Conservation (phyloP, 176 grass and related monocot genomes). For the Elymus sibiricus region DNA sequence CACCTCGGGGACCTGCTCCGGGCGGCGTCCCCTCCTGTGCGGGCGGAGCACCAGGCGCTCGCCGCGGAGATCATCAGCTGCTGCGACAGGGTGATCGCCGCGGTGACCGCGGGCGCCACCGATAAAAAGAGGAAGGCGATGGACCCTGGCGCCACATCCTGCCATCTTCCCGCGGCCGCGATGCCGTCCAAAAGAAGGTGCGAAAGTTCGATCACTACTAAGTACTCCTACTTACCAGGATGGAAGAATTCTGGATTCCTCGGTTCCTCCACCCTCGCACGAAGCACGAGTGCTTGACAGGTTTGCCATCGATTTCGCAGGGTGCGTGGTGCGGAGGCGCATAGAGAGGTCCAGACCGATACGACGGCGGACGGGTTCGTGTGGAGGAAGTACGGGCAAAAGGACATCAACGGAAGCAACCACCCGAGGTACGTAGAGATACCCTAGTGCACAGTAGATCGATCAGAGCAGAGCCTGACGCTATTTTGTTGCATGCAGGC, state of each 20-base stretch:
- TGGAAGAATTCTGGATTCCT: not conserved
- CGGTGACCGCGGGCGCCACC: not conserved
- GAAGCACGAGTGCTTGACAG: not conserved
- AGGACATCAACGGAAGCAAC: conserved; percentile 42
- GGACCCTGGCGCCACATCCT: not conserved
- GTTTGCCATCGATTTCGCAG: not conserved
- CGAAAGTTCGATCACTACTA: not conserved
- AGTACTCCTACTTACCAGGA: no score
- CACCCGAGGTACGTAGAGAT: conserved; percentile 34
- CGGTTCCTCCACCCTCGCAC: not conserved
- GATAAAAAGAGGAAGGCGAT: conserved; percentile 28
- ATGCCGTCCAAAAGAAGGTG: conserved; percentile 19
- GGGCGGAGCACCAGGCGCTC: conserved; percentile 25
- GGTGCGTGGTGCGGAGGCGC: conserved; percentile 15
- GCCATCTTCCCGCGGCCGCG: not conserved
- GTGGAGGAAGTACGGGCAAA: conserved; percentile 83
- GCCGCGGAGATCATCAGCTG: conserved; percentile 42
- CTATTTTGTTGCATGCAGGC: conserved; percentile 11
- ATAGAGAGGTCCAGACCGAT: not conserved
- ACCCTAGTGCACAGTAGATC: not conserved
- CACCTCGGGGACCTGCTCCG: conserved; percentile 42
- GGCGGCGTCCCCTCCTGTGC: not conserved
- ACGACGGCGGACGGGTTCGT: conserved; percentile 46
- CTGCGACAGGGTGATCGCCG: conserved; percentile 38
- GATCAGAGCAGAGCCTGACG: not conserved